A percentile compares a stretch with the other conserved stretches of the same genome.
phyloP scores from a whole-genome alignment of 2,329 filamentous ascomycete genomes.

The Exophiala lecanii-corni region DNA sequence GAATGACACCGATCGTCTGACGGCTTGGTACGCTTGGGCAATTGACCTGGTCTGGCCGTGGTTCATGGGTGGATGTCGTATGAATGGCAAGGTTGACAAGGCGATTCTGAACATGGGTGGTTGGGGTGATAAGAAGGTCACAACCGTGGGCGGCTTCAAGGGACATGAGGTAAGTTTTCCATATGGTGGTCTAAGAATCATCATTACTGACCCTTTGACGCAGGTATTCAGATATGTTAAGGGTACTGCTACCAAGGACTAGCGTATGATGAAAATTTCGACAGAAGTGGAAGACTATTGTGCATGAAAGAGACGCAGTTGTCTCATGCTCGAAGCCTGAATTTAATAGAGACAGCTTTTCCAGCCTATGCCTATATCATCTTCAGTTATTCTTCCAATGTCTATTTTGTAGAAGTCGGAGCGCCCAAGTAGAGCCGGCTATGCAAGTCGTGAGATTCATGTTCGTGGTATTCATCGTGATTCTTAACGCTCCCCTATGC shows the following conservation, averaged over 20 bases:
- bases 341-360: too few relatives aligned
- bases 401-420: too few relatives aligned
- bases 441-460: too few relatives aligned
- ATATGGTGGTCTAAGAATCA: not conserved
- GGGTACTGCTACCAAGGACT: conserved; percentile 16
- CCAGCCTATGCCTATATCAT: too few relatives aligned
- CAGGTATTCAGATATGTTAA: conserved; percentile 22
- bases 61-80: conserved; percentile 24
- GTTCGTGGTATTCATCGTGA: too few relatives aligned
- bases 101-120: conserved; percentile 19
- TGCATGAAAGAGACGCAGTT: too few relatives aligned
- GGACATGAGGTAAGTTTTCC: conserved; percentile 15
- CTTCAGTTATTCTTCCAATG: too few relatives aligned
- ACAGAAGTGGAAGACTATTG: too few relatives aligned
- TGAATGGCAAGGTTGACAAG: conserved; percentile 22
- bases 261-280: too few relatives aligned
- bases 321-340: too few relatives aligned
- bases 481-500: too few relatives aligned
- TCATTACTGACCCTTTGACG: not conserved
- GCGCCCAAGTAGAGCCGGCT: too few relatives aligned
- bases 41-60: conserved; percentile 23
- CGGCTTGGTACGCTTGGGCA: conserved; percentile 20
- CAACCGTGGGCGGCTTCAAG: conserved; percentile 17
- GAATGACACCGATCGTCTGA: conserved; percentile 17
- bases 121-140: conserved; percentile 15